Evolutionary conservation across 768 basidiomycete genomes (phyloP).

Genomic region (Suillus brevipes): DNA sequence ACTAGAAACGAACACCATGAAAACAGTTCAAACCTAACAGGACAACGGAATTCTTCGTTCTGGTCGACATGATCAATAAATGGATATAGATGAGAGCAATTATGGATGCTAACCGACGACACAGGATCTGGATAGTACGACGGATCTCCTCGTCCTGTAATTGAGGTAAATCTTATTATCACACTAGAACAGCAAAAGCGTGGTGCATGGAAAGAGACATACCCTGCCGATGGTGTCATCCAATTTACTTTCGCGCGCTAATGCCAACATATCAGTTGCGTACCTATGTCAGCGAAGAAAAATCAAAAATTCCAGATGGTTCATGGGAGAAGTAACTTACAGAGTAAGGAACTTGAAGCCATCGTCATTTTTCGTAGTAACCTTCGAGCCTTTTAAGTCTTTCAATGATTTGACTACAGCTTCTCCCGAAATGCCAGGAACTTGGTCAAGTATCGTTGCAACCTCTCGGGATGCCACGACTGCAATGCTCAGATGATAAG

Average conservation of each 20-base stretch:
- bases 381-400: not conserved
- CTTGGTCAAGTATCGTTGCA: not conserved
- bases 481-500: conserved; percentile 12
- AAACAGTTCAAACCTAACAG: conserved; percentile 8
- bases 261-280: conserved; percentile 11
- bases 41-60: conserved; percentile 13
- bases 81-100: not conserved
- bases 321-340: conserved; percentile 3
- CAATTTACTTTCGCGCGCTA: conserved; percentile 7
- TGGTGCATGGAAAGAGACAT: not conserved
- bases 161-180: not conserved
- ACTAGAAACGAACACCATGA: not conserved
- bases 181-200: not conserved
- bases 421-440: not conserved
- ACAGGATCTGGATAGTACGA: conserved; percentile 11
- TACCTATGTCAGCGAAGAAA: conserved; percentile 3
- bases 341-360: conserved; percentile 8
- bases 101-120: conserved; percentile 7
- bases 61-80: not conserved
- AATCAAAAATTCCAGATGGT: not conserved
- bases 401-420: not conserved
- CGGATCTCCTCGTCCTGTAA: conserved; percentile 13
- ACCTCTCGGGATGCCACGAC: not conserved
- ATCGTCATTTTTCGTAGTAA: conserved; percentile 6
- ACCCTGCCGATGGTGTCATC: conserved; percentile 15